A percentile compares a stretch with the other conserved stretches of the same genome.
These are phyloP conservation scores for Starmerella kuoi DNA, from an alignment of 805 yeast species.

Conservation along the genomic window DNA sequence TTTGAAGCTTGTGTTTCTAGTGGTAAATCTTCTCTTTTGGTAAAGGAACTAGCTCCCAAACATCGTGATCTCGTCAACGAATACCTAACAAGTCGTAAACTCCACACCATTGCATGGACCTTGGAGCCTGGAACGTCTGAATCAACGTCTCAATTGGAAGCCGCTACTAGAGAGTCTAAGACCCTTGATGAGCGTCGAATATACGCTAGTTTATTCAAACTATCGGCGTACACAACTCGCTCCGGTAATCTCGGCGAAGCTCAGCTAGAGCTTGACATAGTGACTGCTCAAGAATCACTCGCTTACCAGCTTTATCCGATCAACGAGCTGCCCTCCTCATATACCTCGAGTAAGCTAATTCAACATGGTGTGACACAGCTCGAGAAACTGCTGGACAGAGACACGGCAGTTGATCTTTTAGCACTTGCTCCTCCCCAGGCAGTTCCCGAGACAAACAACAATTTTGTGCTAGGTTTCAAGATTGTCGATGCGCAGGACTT, in stretches of 20 bases:
- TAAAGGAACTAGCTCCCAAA: constrained; percentile 6
- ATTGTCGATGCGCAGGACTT: constrained; percentile 9
- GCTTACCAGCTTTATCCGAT: neutral
- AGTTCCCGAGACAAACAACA: constrained; percentile 4
- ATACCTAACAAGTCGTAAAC: constrained; percentile 6
- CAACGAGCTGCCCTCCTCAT: neutral
- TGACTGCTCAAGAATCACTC: constrained; percentile 10
- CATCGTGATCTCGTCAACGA: constrained; percentile 8
- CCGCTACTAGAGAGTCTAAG: constrained; percentile 5
- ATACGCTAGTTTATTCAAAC: constrained; percentile 15
- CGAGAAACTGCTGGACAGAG: constrained; percentile 1
- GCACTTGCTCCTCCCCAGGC: constrained; percentile 14
- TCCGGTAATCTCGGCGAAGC: constrained; percentile 1
- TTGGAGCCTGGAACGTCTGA: constrained; percentile 9
- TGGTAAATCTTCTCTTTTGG: constrained; percentile 3
- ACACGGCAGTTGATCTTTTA: constrained; percentile 14
- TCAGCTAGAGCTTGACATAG: constrained; percentile 5
- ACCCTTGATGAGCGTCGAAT: constrained; percentile 3
- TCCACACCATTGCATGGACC: constrained; percentile 17
- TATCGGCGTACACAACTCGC: constrained; percentile 7
- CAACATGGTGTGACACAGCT: constrained; percentile 2
- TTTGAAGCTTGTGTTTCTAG: constrained; percentile 8
- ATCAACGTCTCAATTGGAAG: constrained; percentile 8
- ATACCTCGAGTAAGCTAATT: neutral
- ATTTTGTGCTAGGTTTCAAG: constrained; percentile 10